Conservation (phyloP, 73 alveolate genomes). For the Uronychia binucleata region DNA sequence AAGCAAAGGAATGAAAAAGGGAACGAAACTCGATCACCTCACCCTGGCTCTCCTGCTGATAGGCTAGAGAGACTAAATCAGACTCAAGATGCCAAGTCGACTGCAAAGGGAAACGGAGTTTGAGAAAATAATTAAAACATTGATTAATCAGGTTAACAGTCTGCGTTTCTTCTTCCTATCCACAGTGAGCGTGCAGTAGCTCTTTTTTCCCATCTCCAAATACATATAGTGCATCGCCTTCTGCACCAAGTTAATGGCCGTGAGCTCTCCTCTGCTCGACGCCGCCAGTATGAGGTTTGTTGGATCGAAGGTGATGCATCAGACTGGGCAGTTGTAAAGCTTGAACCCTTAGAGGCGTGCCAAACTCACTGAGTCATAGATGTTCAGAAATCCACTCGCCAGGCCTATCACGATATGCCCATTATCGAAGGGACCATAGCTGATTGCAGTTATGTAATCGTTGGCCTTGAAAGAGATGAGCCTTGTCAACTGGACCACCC, state of each 20-base stretch:
- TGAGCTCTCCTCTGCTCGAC: conserved; percentile 12
- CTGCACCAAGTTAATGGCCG: conserved; percentile 10
- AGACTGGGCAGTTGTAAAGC: background rate
- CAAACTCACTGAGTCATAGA: conserved; percentile 3
- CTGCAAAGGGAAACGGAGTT: too few relatives aligned
- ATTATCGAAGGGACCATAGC: conserved; percentile 49
- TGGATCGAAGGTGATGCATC: conserved; percentile 24
- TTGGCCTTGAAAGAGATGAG: background rate
- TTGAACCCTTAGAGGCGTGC: background rate
- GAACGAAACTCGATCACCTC: too few relatives aligned
- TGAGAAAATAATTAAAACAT: too few relatives aligned
- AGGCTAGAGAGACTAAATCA: too few relatives aligned
- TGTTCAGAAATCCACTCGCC: conserved; percentile 5
- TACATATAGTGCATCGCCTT: conserved; percentile 39
- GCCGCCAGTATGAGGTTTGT: conserved; percentile 22
- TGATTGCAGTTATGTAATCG: background rate
- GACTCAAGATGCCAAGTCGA: too few relatives aligned
- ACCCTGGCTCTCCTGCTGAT: too few relatives aligned
- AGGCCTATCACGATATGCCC: conserved; percentile 33
- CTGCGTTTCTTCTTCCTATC: conserved; percentile 7
- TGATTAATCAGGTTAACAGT: too few relatives aligned
- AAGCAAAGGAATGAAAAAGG: too few relatives aligned
- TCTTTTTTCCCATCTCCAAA: conserved; percentile 36
- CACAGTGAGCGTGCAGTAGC: conserved; percentile 35
- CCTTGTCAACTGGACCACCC: background rate